A percentile compares a stretch with the other conserved stretches of the same genome.
Conservation (phyloP, 2,329 filamentous ascomycete genomes). For the Talaromyces rugulosus region DNA sequence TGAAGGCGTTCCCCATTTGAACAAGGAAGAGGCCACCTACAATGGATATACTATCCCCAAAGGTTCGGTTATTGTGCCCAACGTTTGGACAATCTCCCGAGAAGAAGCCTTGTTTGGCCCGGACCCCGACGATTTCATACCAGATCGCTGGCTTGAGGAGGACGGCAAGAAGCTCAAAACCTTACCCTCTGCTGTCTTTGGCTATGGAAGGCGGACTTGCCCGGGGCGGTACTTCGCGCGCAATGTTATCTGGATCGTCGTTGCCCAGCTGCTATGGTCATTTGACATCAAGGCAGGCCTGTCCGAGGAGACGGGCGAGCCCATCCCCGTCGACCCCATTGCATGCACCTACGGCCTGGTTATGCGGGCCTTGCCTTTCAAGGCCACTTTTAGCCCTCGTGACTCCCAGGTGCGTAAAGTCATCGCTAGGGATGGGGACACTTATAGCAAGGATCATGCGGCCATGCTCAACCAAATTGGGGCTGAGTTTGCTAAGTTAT, state of each 20-base stretch:
- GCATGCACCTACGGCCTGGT: conserved; percentile 14
- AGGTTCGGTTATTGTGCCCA: conserved; percentile 43
- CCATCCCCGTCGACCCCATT: conserved; percentile 8
- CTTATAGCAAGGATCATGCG: conserved; percentile 9
- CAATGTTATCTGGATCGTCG: conserved; percentile 24
- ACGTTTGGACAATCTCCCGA: conserved; percentile 41
- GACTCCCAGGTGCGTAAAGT: conserved; percentile 14
- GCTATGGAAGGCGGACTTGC: conserved; percentile 27
- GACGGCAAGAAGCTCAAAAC: neutral
- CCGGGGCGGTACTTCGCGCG: conserved; percentile 30
- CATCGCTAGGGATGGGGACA: conserved; percentile 10
- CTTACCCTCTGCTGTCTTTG: conserved; percentile 16
- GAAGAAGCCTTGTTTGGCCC: conserved; percentile 33
- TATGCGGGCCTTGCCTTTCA: conserved; percentile 16
- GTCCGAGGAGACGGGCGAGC: conserved; percentile 10
- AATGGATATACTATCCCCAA: conserved; percentile 45
- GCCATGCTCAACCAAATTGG: conserved; percentile 14
- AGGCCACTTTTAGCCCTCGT: conserved; percentile 14
- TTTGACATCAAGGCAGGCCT: conserved; percentile 22
- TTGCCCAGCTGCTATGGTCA: conserved; percentile 28
- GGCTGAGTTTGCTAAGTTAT: conserved; percentile 12
- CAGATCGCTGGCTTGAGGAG: conserved; percentile 34
- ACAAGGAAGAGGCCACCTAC: conserved; percentile 44
- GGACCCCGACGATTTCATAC: conserved; percentile 34
- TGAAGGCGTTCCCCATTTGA: conserved; percentile 43